phyloP scores from a whole-genome alignment of 257 asterid species.

The Mentha longifolia region DNA sequence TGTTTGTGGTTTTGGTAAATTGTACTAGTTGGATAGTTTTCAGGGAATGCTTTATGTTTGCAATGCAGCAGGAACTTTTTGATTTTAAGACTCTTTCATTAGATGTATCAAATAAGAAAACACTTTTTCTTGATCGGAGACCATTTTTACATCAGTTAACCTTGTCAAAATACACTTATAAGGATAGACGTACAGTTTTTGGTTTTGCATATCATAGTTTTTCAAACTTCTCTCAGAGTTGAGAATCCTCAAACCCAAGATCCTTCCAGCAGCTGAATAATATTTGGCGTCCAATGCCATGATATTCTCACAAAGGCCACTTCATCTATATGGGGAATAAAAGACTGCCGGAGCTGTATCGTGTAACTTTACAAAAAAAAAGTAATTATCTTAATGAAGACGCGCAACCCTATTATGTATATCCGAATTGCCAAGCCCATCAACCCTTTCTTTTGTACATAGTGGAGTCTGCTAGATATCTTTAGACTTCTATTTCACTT shows the following conservation, averaged over 20 bases:
- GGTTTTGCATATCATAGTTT: background rate
- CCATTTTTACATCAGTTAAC: background rate
- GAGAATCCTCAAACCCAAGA: background rate
- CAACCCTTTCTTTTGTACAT: background rate
- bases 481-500: conserved; percentile 1
- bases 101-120: background rate
- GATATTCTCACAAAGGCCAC: background rate
- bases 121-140: conserved; percentile 6
- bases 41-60: background rate
- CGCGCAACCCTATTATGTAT: background rate
- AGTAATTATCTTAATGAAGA: background rate
- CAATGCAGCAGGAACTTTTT: background rate
- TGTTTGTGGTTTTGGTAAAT: conserved; percentile 10
- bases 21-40: conserved; percentile 10
- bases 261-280: conserved; percentile 10
- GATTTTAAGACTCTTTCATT: background rate
- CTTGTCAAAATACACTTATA: conserved; percentile 4
- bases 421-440: background rate
- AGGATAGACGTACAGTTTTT: background rate
- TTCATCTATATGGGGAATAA: background rate
- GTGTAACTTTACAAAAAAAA: background rate
- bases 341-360: background rate
- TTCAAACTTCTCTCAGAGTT: background rate
- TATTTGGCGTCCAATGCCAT: background rate
- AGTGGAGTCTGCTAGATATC: background rate